phyloP scores from a whole-genome alignment of 75 land plant species.

The Pinus taeda region DNA sequence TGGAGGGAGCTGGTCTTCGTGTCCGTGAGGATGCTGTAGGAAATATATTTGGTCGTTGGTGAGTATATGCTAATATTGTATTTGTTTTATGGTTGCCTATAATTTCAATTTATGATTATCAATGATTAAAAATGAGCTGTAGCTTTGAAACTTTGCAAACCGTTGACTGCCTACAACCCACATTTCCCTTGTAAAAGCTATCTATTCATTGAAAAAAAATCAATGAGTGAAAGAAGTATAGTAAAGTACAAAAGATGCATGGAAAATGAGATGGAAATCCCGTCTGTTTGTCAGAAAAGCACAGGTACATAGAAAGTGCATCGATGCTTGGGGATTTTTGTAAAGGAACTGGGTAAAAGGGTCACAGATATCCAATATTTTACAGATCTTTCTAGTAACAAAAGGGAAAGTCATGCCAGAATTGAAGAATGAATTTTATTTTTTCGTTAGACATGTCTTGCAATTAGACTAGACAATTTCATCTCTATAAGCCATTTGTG shows the following conservation, averaged over 20 bases:
- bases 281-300: too few species aligned
- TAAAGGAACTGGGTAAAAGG: too few species aligned
- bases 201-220: background rate
- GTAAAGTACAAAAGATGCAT: background rate
- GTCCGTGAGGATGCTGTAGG: constrained; percentile 93
- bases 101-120: background rate
- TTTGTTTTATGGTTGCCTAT: background rate
- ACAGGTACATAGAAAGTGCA: too few species aligned
- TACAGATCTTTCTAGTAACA: too few species aligned
- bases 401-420: too few species aligned
- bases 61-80: constrained; percentile 17
- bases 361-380: too few species aligned
- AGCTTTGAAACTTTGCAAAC: background rate
- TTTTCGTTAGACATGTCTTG: too few species aligned
- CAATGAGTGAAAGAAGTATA: background rate
- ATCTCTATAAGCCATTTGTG: too few species aligned
- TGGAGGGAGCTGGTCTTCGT: constrained; percentile 59
- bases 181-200: background rate
- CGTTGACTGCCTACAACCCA: background rate
- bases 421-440: too few species aligned
- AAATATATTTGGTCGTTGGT: constrained; percentile 96
- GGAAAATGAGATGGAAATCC: too few species aligned
- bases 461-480: too few species aligned
- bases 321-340: too few species aligned
- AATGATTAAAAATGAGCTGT: background rate